Evolutionary conservation across 2,329 filamentous ascomycete genomes (phyloP), one percentile per base, ranked within the genome.

Genomic region (Monosporascus cannonballus): DNA sequence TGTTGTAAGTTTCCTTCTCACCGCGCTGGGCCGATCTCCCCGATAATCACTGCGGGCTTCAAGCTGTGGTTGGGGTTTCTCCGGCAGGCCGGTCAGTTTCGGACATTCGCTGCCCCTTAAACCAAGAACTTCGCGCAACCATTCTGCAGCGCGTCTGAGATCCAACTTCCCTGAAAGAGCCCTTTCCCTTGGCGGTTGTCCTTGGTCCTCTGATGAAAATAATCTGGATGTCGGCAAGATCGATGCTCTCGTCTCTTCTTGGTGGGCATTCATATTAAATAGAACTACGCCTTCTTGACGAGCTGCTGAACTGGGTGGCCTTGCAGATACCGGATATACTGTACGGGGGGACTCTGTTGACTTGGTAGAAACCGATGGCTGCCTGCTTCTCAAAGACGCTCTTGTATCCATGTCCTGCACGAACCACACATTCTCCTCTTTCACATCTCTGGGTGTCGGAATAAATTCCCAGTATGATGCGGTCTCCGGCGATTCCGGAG

Each of bases 41-140:
- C 52, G 47, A 38, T 59, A 56, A 25, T 61, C 56, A n/a, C 58
- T 38, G 51, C 57, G 56, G 6, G 60, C 54, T 34, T 56, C 46
- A 27, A 58, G 59, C 6, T 56, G 57, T 42, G 63, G 54, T 48
- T 61, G 56, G 1, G 53, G 46, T 45, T 61, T 67, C 24, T 61
- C 57, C 1, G 62, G 66, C 34, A 62, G 41, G 46, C 61, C 56
- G 6, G 66, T 68, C 27, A 67, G 51, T 17, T 51, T 61, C 8
- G 58, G 37, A 15, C 38, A 17, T 17, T 42, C 25, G 6, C 52
- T 20, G 25, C 57, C 59, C 37, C 58, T 42, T 49, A 60, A 55
- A 6, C 61, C 60, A 2, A 67, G 54, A 18, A 68, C 48, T 5
- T 62, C 57, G 36, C 65, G 61, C 51, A 68, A 53, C 66, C 65